Conservation (phyloP, 805 yeast species). For the Barnettozyma botsteinii region DNA sequence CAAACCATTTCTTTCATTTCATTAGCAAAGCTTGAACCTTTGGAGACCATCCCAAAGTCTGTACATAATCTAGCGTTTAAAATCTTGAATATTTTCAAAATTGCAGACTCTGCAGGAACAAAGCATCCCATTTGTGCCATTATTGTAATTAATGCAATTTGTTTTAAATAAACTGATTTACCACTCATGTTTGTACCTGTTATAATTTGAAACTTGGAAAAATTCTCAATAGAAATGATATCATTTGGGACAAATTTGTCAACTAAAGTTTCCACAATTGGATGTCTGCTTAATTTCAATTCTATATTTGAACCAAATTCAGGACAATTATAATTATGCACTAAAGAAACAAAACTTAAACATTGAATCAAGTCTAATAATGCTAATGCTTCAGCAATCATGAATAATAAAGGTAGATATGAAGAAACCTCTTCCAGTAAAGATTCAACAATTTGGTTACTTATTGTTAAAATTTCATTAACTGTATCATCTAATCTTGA, state of each 20-base stretch:
- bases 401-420: conserved; percentile 32
- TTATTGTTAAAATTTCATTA: conserved; percentile 36
- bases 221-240: conserved; percentile 28
- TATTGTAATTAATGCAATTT: conserved; percentile 41
- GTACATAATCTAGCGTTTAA: conserved; percentile 35
- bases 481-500: conserved; percentile 34
- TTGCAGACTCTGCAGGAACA: conserved; percentile 41
- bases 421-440: conserved; percentile 24
- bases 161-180: conserved; percentile 51
- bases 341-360: conserved; percentile 27
- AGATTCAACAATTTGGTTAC: conserved; percentile 34
- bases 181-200: conserved; percentile 65
- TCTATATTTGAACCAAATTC: conserved; percentile 27
- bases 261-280: conserved; percentile 32
- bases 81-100: conserved; percentile 34
- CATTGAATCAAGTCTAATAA: conserved; percentile 35
- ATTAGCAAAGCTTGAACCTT: conserved; percentile 37
- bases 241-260: conserved; percentile 34
- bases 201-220: conserved; percentile 41
- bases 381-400: conserved; percentile 39
- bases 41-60: conserved; percentile 24
- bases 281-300: conserved; percentile 36
- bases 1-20: conserved; percentile 46
- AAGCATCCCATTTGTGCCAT: conserved; percentile 56
- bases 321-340: conserved; percentile 30